A percentile compares a stretch with the other conserved stretches of the same genome.
phyloP scores from a whole-genome alignment of 192 early-diverging fungal genomes.

The Powellomyces hirtus region DNA sequence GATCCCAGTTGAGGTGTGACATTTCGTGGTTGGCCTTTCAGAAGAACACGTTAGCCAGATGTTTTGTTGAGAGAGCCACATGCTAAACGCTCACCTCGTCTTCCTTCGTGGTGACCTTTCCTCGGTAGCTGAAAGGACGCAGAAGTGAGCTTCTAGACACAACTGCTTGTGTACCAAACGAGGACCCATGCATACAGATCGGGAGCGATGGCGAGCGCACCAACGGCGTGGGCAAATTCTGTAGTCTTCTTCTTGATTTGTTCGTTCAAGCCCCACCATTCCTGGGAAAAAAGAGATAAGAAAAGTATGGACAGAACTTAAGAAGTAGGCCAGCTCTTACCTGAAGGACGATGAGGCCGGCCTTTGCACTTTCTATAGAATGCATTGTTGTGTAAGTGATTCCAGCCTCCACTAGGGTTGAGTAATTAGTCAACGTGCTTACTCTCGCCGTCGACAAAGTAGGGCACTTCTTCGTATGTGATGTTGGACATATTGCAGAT shows the following conservation, averaged over 20 bases:
- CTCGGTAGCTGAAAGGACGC: constrained; percentile 13
- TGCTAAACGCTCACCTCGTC: too few species aligned
- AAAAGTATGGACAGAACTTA: not conserved
- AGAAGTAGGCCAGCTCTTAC: constrained; percentile 11
- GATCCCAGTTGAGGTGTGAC: constrained; percentile 5
- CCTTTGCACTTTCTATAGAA: constrained; percentile 16
- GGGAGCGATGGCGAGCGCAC: constrained; percentile 29
- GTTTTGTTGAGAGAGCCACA: too few species aligned
- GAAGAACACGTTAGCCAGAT: too few species aligned
- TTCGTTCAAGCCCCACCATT: constrained; percentile 31
- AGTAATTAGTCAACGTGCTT: not conserved
- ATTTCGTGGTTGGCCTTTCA: constrained; percentile 40
- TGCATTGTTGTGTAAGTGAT: not conserved
- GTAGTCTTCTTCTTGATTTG: constrained; percentile 30
- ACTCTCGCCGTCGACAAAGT: constrained; percentile 26
- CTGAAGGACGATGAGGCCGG: constrained; percentile 37
- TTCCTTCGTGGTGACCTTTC: constrained; percentile 32
- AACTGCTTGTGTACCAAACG: too few species aligned
- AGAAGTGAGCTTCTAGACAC: too few species aligned
- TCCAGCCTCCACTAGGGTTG: not conserved
- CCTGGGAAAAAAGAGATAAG: not conserved
- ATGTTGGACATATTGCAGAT: constrained; percentile 20
- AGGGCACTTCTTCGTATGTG: constrained; percentile 28
- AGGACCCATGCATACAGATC: too few species aligned
- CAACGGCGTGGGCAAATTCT: constrained; percentile 12